Evolutionary conservation across 495 filamentous ascomycete species (phyloP).

Genomic region (Letharia lupina): DNA sequence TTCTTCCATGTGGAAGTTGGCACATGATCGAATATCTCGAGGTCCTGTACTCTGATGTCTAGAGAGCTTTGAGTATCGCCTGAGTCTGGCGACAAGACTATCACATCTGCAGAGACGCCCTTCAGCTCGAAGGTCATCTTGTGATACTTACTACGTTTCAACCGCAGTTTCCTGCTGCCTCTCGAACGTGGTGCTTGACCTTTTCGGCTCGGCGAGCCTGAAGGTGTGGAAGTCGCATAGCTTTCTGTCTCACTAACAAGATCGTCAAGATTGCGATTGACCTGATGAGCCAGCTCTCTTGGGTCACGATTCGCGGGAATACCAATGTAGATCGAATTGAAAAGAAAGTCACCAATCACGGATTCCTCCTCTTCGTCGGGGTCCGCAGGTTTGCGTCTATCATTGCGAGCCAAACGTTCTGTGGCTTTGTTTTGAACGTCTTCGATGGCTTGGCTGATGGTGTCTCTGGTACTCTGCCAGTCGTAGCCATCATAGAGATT

Average conservation of each 20-base stretch:
- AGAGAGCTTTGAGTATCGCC: constrained; percentile 80
- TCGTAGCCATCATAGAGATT: constrained; percentile 98
- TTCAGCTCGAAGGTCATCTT: constrained; percentile 93
- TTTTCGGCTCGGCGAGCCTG: constrained; percentile 48
- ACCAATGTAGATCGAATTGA: constrained; percentile 98
- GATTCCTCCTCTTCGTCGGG: constrained; percentile 67
- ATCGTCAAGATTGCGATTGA: constrained; percentile 84
- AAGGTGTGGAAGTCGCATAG: constrained; percentile 60
- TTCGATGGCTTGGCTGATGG: constrained; percentile 76
- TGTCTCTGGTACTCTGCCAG: constrained; percentile 80
- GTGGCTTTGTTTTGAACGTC: constrained; percentile 74
- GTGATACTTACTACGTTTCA: constrained; percentile 80
- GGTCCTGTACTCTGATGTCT: constrained; percentile 69
- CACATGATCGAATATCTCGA: constrained; percentile 91
- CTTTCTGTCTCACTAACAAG: constrained; percentile 81
- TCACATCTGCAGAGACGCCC: constrained; percentile 74
- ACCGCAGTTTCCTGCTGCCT: constrained; percentile 50
- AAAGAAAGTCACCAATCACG: constrained; percentile 88
- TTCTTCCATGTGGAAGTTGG: constrained; percentile 97
- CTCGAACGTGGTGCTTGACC: constrained; percentile 39
- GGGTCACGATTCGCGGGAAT: constrained; percentile 82
- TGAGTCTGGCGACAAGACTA: constrained; percentile 68
- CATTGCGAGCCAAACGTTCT: constrained; percentile 52
- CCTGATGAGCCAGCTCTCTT: constrained; percentile 65
- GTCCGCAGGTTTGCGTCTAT: constrained; percentile 39